Evolutionary conservation across 2,329 filamentous ascomycete genomes (phyloP).

Genomic region (Lachnum nothofagi): DNA sequence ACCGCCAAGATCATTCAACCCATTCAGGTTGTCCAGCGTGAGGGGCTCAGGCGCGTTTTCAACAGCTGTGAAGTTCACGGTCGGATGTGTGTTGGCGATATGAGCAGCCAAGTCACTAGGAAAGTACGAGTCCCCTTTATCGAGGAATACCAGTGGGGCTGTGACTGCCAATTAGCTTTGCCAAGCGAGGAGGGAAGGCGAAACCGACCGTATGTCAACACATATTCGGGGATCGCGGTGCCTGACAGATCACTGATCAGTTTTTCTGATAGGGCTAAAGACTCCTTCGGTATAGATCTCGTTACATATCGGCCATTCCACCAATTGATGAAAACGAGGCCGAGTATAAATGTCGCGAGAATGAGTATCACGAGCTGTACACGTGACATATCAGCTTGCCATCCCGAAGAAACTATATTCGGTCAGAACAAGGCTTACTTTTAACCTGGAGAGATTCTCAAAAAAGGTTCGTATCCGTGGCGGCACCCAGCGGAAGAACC

Average conservation of each 20-base stretch:
- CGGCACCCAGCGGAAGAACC: conserved; percentile 7
- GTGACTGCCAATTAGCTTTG: neutral
- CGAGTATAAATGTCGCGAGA: conserved; percentile 11
- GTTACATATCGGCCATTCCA: conserved; percentile 8
- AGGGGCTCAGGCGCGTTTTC: conserved; percentile 32
- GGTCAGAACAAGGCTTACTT: conserved; percentile 2
- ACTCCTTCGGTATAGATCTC: conserved; percentile 11
- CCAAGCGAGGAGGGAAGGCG: neutral
- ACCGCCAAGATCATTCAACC: conserved; percentile 37
- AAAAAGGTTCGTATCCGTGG: conserved; percentile 6
- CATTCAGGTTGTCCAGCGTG: conserved; percentile 42
- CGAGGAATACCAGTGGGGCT: conserved; percentile 47
- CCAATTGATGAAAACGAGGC: conserved; percentile 6
- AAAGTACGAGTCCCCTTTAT: conserved; percentile 41
- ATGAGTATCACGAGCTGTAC: conserved; percentile 15
- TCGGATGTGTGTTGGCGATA: conserved; percentile 39
- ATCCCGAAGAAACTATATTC: neutral
- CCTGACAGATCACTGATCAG: conserved; percentile 10
- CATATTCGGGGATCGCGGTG: conserved; percentile 37
- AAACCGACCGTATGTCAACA: conserved; percentile 38
- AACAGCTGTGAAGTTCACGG: conserved; percentile 38
- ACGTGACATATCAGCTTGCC: conserved; percentile 8
- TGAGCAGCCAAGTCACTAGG: conserved; percentile 44
- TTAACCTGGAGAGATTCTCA: conserved; percentile 11
- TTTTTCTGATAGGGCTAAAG: conserved; percentile 8